Evolutionary conservation across 192 early-diverging fungal genomes (phyloP).

Genomic region (Funneliformis mosseae): DNA sequence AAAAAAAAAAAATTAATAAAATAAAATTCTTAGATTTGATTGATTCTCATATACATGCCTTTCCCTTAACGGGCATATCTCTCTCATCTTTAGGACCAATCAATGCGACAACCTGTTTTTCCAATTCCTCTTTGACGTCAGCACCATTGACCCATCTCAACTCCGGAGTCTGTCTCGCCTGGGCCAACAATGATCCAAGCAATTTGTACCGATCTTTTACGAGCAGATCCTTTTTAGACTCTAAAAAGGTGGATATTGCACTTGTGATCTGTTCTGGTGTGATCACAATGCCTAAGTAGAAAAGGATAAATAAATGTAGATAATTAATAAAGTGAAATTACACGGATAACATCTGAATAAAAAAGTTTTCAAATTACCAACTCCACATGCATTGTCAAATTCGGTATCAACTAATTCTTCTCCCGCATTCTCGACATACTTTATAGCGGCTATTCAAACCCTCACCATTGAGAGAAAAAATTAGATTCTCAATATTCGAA

Average conservation of each 20-base stretch:
- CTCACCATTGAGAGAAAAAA: not conserved
- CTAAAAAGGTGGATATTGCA: slow-evolving; percentile 66
- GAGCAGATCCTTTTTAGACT: slow-evolving; percentile 68
- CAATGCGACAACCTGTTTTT: slow-evolving; percentile 77
- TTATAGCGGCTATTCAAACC: slow-evolving; percentile 77
- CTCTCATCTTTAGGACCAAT: slow-evolving; percentile 99
- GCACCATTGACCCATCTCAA: slow-evolving; percentile 91
- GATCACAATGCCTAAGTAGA: slow-evolving; percentile 75
- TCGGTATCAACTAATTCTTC: slow-evolving; percentile 62
- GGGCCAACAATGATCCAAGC: slow-evolving; percentile 74
- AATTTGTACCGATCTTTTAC: slow-evolving; percentile 83
- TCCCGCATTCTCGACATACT: slow-evolving; percentile 70
- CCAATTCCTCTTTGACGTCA: slow-evolving; percentile 86
- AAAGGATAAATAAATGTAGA: not conserved
- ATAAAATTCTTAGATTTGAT: slow-evolving; percentile 20
- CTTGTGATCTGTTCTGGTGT: slow-evolving; percentile 73
- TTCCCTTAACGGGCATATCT: slow-evolving; percentile 64
- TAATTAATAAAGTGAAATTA: not conserved
- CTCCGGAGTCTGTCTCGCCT: slow-evolving; percentile 64
- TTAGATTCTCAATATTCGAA: not conserved
- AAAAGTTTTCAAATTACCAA: slow-evolving; percentile 63
- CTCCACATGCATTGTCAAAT: slow-evolving; percentile 90
- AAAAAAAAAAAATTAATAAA: slow-evolving; percentile 11
- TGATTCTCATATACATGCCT: slow-evolving; percentile 20
- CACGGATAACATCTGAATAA: not conserved